phyloP scores from a whole-genome alignment of 352 stramenopile genomes.

The Globisporangium recalcitrans region DNA sequence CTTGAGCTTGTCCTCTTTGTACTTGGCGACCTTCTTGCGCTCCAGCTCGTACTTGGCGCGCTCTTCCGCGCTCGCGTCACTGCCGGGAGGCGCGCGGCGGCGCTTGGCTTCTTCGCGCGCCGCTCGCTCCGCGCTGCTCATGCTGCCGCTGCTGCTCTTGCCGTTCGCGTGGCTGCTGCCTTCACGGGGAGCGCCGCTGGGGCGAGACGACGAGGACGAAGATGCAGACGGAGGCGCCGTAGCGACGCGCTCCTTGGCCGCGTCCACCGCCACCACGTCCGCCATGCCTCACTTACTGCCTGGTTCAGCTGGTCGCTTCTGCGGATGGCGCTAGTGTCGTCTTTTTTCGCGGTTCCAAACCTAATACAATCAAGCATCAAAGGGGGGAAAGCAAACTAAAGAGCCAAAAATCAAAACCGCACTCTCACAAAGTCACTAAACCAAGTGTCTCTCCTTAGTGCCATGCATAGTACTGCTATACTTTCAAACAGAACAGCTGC shows the following conservation, averaged over 20 bases:
- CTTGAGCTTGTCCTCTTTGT: conserved; percentile 88
- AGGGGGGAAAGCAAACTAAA: not conserved
- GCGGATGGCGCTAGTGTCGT: not conserved
- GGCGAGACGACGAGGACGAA: conserved; percentile 12
- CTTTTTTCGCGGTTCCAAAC: not conserved
- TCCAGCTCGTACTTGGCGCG: conserved; percentile 78
- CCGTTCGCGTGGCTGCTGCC: conserved; percentile 10
- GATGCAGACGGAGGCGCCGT: conserved; percentile 16
- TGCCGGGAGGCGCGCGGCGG: conserved; percentile 41
- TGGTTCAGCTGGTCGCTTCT: not conserved
- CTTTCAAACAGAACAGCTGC: not conserved
- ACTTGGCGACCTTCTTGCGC: conserved; percentile 85
- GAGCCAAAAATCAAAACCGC: no score
- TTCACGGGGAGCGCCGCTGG: not conserved
- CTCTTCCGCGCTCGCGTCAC: conserved; percentile 58
- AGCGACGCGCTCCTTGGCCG: not conserved
- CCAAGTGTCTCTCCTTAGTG: no score
- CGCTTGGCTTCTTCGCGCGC: conserved; percentile 33
- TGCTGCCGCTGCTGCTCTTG: conserved; percentile 19
- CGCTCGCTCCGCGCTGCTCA: conserved; percentile 12
- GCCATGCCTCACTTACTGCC: conserved; percentile 16
- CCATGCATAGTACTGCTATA: not conserved
- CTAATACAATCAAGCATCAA: not conserved
- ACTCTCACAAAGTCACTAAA: no score
- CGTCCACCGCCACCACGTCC: conserved; percentile 18